phyloP scores from a whole-genome alignment of 352 stramenopile species.

The Globisporangium ultimum region DNA sequence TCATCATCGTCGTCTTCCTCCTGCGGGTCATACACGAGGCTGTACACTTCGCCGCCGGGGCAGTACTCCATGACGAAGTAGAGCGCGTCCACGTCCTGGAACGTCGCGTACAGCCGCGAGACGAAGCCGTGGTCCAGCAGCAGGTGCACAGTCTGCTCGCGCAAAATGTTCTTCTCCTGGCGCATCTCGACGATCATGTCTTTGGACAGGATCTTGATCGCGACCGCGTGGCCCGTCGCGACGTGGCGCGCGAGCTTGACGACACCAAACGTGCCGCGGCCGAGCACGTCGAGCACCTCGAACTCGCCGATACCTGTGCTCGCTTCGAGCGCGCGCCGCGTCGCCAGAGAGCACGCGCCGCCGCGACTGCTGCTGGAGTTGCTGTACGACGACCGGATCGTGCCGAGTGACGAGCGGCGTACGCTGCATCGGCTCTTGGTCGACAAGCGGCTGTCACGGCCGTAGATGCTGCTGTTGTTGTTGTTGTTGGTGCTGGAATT shows the following conservation, averaged over 20 bases:
- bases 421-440: slow-evolving; percentile 16
- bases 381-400: slow-evolving; percentile 11
- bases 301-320: slow-evolving; percentile 36
- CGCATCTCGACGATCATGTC: slow-evolving; percentile 42
- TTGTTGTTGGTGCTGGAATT: slow-evolving; percentile 15
- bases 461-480: slow-evolving; percentile 17
- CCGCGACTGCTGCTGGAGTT: background rate
- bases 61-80: slow-evolving; percentile 81
- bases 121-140: slow-evolving; percentile 59
- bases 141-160: slow-evolving; percentile 67
- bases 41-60: slow-evolving; percentile 79
- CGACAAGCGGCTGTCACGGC: slow-evolving; percentile 4
- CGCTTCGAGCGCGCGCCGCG: slow-evolving; percentile 21
- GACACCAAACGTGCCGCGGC: slow-evolving; percentile 64
- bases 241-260: slow-evolving; percentile 64
- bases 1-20: slow-evolving; percentile 35
- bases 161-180: slow-evolving; percentile 66
- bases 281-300: slow-evolving; percentile 60
- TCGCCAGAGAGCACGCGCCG: background rate
- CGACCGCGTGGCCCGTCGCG: slow-evolving; percentile 47
- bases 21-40: slow-evolving; percentile 78
- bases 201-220: slow-evolving; percentile 56
- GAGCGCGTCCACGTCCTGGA: slow-evolving; percentile 67
- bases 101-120: slow-evolving; percentile 53
- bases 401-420: slow-evolving; percentile 16